Percentiles rank a stretch among this genome's conserved stretches.
phyloP scores from a whole-genome alignment of 202 grass and related monocot species.

The Alloteropsis angusta region DNA sequence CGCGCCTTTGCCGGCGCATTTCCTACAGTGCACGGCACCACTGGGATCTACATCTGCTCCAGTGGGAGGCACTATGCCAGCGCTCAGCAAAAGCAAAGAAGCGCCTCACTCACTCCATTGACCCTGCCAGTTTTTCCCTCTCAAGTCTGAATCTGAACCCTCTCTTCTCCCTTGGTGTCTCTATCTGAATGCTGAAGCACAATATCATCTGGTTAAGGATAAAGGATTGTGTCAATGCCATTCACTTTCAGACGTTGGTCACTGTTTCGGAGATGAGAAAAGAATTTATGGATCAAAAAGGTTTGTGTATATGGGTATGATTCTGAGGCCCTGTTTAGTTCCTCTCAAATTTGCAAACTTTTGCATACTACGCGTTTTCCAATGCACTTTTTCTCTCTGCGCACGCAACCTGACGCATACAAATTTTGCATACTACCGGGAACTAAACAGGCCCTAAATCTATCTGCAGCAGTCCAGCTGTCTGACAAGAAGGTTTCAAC shows the following conservation, averaged over 20 bases:
- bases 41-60: background rate
- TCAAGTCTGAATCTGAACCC: background rate
- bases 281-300: background rate
- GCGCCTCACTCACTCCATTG: background rate
- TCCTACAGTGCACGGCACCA: conserved; percentile 14
- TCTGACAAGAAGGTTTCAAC: conserved; percentile 15
- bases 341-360: no score
- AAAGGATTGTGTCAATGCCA: background rate
- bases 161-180: background rate
- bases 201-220: background rate
- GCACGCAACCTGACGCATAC: no score
- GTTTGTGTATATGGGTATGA: no score
- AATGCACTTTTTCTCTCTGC: no score
- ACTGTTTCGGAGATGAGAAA: background rate
- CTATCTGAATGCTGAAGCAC: background rate
- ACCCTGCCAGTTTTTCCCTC: background rate
- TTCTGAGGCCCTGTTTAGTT: no score
- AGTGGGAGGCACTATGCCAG: background rate
- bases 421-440: no score
- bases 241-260: background rate
- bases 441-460: no score
- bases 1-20: conserved; percentile 3
- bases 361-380: no score
- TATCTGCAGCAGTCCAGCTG: background rate
- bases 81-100: background rate